These are phyloP conservation scores for Hortiboletus flavorubellus DNA, from an alignment of 768 basidiomycete species.

Conservation along the genomic window DNA sequence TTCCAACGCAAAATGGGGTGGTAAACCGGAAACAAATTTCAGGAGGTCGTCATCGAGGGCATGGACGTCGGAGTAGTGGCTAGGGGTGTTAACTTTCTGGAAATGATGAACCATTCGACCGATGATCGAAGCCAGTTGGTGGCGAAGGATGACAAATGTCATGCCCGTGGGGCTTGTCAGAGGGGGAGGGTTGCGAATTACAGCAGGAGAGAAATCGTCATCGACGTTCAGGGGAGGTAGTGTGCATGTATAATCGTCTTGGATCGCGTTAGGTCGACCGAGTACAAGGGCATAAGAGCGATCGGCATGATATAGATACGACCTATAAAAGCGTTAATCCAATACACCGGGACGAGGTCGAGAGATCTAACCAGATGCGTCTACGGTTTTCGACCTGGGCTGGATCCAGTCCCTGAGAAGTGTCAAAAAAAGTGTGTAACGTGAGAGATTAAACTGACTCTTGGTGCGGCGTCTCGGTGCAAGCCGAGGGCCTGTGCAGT, in stretches of 20 bases:
- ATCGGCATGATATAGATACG: conserved; percentile 91
- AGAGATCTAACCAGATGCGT: conserved; percentile 67
- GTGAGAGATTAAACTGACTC: conserved; percentile 47
- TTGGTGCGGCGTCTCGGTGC: conserved; percentile 82
- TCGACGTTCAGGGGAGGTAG: conserved; percentile 70
- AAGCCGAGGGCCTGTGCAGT: conserved; percentile 93
- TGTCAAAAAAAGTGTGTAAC: conserved; percentile 3
- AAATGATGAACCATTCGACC: conserved; percentile 92
- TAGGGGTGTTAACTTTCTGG: conserved; percentile 74
- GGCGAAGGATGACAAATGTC: conserved; percentile 86
- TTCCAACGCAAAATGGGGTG: conserved; percentile 72
- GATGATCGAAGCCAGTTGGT: conserved; percentile 78
- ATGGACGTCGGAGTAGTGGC: conserved; percentile 81
- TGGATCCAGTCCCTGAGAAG: conserved; percentile 61
- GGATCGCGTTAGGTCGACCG: conserved; percentile 85
- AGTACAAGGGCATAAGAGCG: conserved; percentile 89
- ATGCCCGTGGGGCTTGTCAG: conserved; percentile 73
- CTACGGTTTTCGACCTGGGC: conserved; percentile 83
- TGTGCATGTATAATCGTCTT: conserved; percentile 86
- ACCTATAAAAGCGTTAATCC: conserved; percentile 43
- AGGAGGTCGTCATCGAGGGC: conserved; percentile 80
- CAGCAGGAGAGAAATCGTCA: conserved; percentile 47
- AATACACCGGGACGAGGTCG: neutral
- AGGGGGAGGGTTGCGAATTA: conserved; percentile 50
- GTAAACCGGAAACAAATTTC: conserved; percentile 70